Evolutionary conservation across 2,329 filamentous ascomycete genomes (phyloP), one percentile per base, ranked within the genome.

Genomic region (Didymella segeticola): DNA sequence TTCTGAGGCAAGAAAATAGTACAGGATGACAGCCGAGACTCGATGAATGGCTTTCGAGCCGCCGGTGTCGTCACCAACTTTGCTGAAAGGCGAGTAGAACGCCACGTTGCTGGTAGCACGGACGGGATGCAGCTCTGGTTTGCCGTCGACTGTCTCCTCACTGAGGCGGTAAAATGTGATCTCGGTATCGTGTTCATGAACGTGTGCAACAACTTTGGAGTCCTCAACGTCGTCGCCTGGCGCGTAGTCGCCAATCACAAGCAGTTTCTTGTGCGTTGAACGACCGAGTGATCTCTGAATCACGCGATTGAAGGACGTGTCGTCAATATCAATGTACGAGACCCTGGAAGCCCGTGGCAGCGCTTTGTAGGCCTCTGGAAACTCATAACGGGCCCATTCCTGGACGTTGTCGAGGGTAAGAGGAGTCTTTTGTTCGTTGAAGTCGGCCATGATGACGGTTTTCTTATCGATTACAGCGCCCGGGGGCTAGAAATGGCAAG

Each of bases 171-270:
- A 68, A 17, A 69, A 69, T 33, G 62, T 66, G 20, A 68, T 64
- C 36, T 67, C 66, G 22, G 66, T 64, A 37, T 65, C 62, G 46
- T 69, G 61, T 22, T 60, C 52, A 56, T 69, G 66, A 34, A 69
- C 62, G 41, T 69, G 66, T 10, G 66, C 66, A 11, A 61, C 62
- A 22, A 69, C 66, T 22, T 64, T 59, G 37, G 60, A 61, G 9
- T 66, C 64, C 25, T 64, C 61, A 47, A 60, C 56, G 4, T 61
- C 61, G 25, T 63, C 49, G 23, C 66, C 66, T 41, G 66, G 66
- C 12, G 65, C 62, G 53, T 69, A 69, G n/a, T 60, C 63, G 38
- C 66, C 66, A 31, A 69, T 66, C 34, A 67, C 60, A 33, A 69
- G 66, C 15, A 69, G 51, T 36, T 67, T 64, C 31, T 68, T 68